Evolutionary conservation across 805 yeast genomes (phyloP).

Genomic region (Cyberlindnera mississippiensis): DNA sequence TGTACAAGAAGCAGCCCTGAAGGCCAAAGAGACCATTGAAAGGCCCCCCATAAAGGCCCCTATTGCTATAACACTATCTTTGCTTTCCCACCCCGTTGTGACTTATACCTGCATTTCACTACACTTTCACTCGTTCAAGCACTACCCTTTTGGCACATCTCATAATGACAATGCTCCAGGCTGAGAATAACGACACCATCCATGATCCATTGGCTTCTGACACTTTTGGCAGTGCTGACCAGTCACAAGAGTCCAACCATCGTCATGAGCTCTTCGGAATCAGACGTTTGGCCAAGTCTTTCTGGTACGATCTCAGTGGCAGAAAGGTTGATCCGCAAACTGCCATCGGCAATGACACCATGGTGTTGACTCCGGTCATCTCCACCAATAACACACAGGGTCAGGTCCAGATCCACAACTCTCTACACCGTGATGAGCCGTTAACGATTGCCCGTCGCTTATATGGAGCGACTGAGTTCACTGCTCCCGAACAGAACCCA

Average conservation of each 20-base stretch:
- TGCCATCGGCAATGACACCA: background rate
- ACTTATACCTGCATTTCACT: too few relatives aligned
- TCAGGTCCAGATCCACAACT: background rate
- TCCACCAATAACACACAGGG: slow-evolving; percentile 3
- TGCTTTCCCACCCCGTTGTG: too few relatives aligned
- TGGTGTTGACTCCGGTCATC: background rate
- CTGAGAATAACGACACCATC: background rate
- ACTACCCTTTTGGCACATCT: too few relatives aligned
- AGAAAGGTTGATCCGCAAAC: background rate
- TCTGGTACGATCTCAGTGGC: slow-evolving; percentile 5
- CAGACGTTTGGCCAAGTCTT: slow-evolving; percentile 4
- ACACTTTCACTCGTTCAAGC: too few relatives aligned
- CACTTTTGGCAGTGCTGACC: background rate
- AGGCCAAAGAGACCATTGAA: too few relatives aligned
- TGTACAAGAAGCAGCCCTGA: too few relatives aligned
- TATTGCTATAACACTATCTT: too few relatives aligned
- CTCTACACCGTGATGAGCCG: background rate
- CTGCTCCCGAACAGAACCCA: background rate
- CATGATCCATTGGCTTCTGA: background rate
- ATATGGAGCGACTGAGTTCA: too few relatives aligned
- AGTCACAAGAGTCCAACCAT: background rate
- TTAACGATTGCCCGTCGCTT: too few relatives aligned
- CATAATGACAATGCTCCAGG: too few relatives aligned
- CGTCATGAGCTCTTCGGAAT: slow-evolving; percentile 8
- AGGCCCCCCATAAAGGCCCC: too few relatives aligned